A percentile compares a stretch with the other conserved stretches of the same genome.
phyloP scores from a whole-genome alignment of 441 rosid genomes.

The Gossypium davidsonii region DNA sequence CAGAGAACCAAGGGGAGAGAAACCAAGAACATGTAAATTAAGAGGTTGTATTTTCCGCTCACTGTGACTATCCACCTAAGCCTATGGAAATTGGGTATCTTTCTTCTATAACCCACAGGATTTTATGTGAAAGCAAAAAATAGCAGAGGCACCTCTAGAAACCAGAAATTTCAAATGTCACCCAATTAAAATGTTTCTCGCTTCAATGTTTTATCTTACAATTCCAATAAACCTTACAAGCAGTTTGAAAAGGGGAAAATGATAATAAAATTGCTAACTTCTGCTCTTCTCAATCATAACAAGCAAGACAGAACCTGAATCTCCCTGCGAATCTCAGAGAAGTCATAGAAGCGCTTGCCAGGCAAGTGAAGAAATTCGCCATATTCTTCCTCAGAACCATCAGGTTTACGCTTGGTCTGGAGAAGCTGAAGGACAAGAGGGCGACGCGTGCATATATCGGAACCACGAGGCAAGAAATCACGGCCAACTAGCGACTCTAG shows the following conservation, averaged over 20 bases:
- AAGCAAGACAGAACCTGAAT: conserved; percentile 42
- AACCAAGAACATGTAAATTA: neutral
- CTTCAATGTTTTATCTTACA: neutral
- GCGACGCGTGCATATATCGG: conserved; percentile 68
- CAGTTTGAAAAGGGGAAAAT: neutral
- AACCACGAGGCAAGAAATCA: conserved; percentile 69
- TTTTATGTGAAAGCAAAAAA: neutral
- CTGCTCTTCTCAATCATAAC: neutral
- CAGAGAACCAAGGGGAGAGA: neutral
- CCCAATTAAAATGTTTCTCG: neutral
- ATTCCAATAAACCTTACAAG: neutral
- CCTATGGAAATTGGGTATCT: neutral
- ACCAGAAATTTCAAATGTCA: neutral
- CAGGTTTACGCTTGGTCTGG: conserved; percentile 55
- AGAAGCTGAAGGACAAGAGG: conserved; percentile 73
- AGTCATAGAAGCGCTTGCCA: conserved; percentile 59
- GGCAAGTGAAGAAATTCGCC: conserved; percentile 78
- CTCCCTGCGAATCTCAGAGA: conserved; percentile 72
- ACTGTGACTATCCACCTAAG: neutral
- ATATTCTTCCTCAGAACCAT: conserved; percentile 61
- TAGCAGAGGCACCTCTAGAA: neutral
- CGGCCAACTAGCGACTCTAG: conserved; percentile 77
- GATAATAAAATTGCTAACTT: neutral
- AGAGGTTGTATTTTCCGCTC: neutral
- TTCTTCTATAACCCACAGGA: neutral